Percentiles rank a stretch among this genome's conserved stretches.
phyloP scores from a whole-genome alignment of 441 rosid species.

The Lepidium campestre region DNA sequence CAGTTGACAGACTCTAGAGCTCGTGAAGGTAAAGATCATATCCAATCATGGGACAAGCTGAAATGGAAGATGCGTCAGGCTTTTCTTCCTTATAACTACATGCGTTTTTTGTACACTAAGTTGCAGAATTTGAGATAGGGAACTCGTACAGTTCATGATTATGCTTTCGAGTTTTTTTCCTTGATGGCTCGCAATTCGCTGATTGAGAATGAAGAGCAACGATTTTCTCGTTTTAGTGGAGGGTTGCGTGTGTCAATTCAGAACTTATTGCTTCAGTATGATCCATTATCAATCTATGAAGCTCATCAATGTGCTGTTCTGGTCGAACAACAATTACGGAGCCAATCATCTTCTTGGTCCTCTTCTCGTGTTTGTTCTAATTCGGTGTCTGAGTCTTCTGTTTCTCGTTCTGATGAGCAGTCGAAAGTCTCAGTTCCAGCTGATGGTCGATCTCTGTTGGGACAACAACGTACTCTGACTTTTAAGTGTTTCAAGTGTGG shows the following conservation, averaged over 20 bases:
- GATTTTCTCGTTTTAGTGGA: not conserved
- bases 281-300: not conserved
- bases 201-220: not conserved
- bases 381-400: no score
- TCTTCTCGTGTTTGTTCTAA: no score
- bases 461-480: not conserved
- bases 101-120: not conserved
- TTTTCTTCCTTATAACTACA: no score
- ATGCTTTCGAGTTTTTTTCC: not conserved
- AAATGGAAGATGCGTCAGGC: no score
- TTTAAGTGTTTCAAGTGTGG: not conserved
- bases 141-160: not conserved
- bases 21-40: no score
- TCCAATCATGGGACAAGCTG: no score
- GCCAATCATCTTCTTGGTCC: no score
- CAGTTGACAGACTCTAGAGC: no score
- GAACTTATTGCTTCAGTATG: not conserved
- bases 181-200: not conserved
- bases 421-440: not conserved
- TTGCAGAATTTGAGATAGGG: not conserved
- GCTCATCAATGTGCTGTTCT: not conserved
- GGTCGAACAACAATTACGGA: not conserved
- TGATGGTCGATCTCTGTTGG: not conserved
- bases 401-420: no score
- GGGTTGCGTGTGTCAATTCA: not conserved